Evolutionary conservation across 169 alveolate species (phyloP), one percentile per base, ranked within the genome.

Genomic region (Babesia caballi): DNA sequence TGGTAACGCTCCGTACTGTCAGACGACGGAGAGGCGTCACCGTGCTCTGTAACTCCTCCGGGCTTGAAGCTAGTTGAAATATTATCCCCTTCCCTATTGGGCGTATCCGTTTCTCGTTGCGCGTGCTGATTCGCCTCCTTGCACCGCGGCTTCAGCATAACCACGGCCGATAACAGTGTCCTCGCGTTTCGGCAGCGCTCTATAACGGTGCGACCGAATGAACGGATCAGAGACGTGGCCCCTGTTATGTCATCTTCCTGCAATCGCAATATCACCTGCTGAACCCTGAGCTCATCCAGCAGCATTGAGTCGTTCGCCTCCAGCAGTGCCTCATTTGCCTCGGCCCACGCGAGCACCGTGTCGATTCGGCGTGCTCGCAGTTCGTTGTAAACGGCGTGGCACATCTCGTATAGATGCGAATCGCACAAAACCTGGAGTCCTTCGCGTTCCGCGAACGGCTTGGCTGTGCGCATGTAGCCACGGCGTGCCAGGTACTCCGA

Each of bases 271-370:
- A 81, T 32, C 14, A 71, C 66, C 65, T 71, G 49, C 40, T 81
- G 88, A 23, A 71, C 63, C 30, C 50, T 50, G 12, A 81, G 25
- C 25, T 81, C 74, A 58, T 27, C 50, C 73, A 60, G 33, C 17
- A 81, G 53, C 5, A 7, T 47, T 35, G 84, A 70, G 21, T 56
- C 28, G 8, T 49, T 35, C 15, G 30, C 35, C 27, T 30, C 65
- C 21, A 81, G 58, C 28, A 23, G n/a, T 7, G 51, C 53, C 12
- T 25, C 23, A 25, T 81, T 30, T n/a, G 66, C 35, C 38, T 61
- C 81, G 25, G 84, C 84, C 88, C 88, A 81, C 27, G 15, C 50
- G 40, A 81, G 38, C 11, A 73, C 88, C 12, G 66, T 30, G 36
- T 44, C 70, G 11, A 81, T 25, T 35, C 52, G 35, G 54, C 36